Evolutionary conservation across 1,284 basidiomycete species (phyloP).

Genomic region (Pseudozyma sp.): DNA sequence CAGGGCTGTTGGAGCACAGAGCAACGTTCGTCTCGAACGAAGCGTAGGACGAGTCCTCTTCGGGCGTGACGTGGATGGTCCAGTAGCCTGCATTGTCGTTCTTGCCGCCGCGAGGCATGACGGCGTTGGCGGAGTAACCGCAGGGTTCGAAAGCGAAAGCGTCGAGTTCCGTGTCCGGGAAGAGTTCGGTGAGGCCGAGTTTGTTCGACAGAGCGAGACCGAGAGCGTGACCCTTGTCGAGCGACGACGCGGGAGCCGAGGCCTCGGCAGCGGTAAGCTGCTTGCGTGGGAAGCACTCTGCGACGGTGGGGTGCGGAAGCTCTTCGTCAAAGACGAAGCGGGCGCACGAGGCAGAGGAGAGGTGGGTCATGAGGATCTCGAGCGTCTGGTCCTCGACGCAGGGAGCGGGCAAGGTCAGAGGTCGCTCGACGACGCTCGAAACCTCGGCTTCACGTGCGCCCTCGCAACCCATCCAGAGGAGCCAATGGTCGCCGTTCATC

Average conservation of each 20-base stretch:
- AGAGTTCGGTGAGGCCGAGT: constrained; percentile 86
- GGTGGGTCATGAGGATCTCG: constrained; percentile 97
- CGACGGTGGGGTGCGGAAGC: constrained; percentile 36
- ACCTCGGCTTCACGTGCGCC: constrained; percentile 51
- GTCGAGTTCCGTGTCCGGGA: constrained; percentile 86
- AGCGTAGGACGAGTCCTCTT: constrained; percentile 96
- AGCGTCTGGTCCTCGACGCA: constrained; percentile 83
- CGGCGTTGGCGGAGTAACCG: constrained; percentile 95
- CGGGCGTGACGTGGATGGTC: constrained; percentile 98
- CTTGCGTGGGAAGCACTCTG: constrained; percentile 48
- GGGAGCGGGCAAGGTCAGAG: constrained; percentile 46
- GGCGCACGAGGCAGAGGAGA: constrained; percentile 79
- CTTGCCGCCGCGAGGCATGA: constrained; percentile 69
- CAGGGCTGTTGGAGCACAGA: constrained; percentile 71
- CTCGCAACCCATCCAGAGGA: constrained; percentile 77
- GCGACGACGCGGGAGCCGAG: constrained; percentile 4
- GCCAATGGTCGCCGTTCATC: constrained; percentile 98
- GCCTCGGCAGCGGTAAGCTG: constrained; percentile 18
- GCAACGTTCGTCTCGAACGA: constrained; percentile 99
- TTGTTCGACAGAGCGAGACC: constrained; percentile 78
- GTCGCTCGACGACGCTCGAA: constrained; percentile 50
- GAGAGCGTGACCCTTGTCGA: constrained; percentile 72
- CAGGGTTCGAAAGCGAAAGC: constrained; percentile 95
- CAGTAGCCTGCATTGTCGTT: constrained; percentile 76
- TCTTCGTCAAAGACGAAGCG: constrained; percentile 79